Evolutionary conservation across 805 yeast species (phyloP).

Genomic region (Saitoella complicata): DNA sequence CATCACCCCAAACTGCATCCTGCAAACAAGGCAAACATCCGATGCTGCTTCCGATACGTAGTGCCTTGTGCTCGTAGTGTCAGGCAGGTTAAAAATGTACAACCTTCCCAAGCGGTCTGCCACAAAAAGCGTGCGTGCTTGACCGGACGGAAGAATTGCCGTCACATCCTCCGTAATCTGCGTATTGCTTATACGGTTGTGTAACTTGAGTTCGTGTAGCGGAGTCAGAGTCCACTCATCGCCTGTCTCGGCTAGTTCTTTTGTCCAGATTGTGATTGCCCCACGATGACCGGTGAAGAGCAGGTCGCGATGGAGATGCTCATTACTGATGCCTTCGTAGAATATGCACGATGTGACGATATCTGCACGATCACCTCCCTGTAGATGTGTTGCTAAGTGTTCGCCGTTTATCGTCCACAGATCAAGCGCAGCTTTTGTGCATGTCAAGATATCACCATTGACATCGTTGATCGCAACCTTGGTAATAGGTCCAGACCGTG

Average conservation of each 20-base stretch:
- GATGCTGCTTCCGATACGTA: not conserved
- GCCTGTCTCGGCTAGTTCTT: not conserved
- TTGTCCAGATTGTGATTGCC: not conserved
- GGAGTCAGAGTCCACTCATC: not conserved
- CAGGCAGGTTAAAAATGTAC: not conserved
- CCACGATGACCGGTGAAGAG: conserved; percentile 5
- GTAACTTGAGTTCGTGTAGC: not conserved
- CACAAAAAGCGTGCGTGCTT: not conserved
- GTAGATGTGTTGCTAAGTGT: not conserved
- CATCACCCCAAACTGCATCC: not conserved
- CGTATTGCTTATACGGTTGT: not conserved
- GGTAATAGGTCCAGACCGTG: not conserved
- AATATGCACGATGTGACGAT: conserved; percentile 2
- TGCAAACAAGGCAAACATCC: not conserved
- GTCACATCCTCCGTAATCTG: not conserved
- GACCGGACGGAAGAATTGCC: not conserved
- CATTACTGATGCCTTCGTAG: conserved; percentile 5
- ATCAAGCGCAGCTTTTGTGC: conserved; percentile 5
- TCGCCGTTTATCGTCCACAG: conserved; percentile 14
- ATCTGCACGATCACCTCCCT: not conserved
- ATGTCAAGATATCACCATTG: conserved; percentile 14
- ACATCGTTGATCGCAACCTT: conserved; percentile 13
- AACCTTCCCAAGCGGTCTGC: not conserved
- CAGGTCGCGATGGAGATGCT: conserved; percentile 3
- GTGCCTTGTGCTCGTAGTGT: not conserved